Evolutionary conservation across 768 basidiomycete species (phyloP).

Genomic region (Sarcomyxa edulis): DNA sequence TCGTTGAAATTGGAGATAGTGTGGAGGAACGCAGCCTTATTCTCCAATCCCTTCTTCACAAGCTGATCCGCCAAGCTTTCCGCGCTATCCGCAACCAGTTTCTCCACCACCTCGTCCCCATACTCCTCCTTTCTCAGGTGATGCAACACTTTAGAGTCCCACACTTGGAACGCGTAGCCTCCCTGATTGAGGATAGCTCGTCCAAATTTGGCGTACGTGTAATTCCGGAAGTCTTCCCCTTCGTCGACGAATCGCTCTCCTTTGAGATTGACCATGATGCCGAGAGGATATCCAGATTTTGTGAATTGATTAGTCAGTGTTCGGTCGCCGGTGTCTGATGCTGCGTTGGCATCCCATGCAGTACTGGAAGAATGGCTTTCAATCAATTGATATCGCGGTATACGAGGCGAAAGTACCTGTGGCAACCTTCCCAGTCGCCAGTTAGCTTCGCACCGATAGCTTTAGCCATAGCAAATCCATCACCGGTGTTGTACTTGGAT

Average conservation of each 20-base stretch:
- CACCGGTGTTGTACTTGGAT: conserved; percentile 67
- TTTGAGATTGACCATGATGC: conserved; percentile 57
- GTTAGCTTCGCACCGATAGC: conserved; percentile 46
- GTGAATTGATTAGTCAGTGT: conserved; percentile 65
- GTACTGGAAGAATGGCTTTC: too few species aligned
- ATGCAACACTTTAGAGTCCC: conserved; percentile 40
- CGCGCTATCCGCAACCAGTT: conserved; percentile 39
- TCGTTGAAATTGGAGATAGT: conserved; percentile 49
- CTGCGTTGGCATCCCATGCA: conserved; percentile 64
- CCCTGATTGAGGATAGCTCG: conserved; percentile 52
- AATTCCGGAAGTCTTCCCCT: conserved; percentile 68
- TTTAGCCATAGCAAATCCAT: conserved; percentile 51
- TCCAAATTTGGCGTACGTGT: conserved; percentile 69
- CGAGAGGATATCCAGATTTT: conserved; percentile 69
- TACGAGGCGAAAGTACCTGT: too few species aligned
- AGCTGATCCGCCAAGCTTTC: conserved; percentile 48
- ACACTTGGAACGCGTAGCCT: conserved; percentile 62
- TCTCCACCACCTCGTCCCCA: conserved; percentile 54
- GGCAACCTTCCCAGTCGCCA: conserved; percentile 70
- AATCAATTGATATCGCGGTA: too few species aligned
- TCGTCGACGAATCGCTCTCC: conserved; percentile 68
- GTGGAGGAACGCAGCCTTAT: conserved; percentile 32
- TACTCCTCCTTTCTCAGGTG: conserved; percentile 62
- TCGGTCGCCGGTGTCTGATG: conserved; percentile 44
- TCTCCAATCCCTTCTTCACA: conserved; percentile 36